These are phyloP conservation scores for Rhodamnia argentea DNA, from an alignment of 345 rosid species.

Conservation along the genomic window DNA sequence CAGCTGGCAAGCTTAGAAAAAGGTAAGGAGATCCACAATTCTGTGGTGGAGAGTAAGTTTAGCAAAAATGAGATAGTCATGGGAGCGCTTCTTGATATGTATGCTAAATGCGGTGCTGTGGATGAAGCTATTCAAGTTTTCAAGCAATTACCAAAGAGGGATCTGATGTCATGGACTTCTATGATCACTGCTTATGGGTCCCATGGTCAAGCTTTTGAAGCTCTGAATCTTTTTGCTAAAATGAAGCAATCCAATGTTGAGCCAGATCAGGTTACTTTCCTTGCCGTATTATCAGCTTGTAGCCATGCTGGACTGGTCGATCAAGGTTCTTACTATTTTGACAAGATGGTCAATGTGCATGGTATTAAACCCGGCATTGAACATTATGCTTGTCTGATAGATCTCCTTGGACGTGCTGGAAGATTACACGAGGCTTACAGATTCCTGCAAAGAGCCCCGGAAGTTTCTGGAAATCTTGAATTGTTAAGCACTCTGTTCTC, in stretches of 20 bases:
- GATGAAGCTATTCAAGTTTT: constrained; percentile 44
- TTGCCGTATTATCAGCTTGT: constrained; percentile 63
- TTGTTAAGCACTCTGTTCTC: constrained; percentile 59
- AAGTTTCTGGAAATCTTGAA: constrained; percentile 28
- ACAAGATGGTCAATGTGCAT: constrained; percentile 25
- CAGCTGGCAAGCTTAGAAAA: constrained; percentile 56
- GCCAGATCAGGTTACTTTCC: constrained; percentile 55
- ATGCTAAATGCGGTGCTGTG: constrained; percentile 77
- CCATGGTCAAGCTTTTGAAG: constrained; percentile 49
- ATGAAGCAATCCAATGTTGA: constrained; percentile 34
- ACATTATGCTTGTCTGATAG: constrained; percentile 70
- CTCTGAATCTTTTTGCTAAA: constrained; percentile 37
- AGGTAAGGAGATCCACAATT: constrained; percentile 52
- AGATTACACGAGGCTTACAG: constrained; percentile 53
- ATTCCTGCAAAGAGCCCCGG: constrained; percentile 25
- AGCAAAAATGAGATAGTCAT: constrained; percentile 36
- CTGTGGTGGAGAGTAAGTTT: constrained; percentile 14
- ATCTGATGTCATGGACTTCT: constrained; percentile 63
- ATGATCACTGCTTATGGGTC: constrained; percentile 72
- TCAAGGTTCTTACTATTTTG: constrained; percentile 39
- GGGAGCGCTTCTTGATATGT: constrained; percentile 80
- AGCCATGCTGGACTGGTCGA: constrained; percentile 58
- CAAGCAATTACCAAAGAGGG: constrained; percentile 29
- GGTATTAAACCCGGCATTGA: constrained; percentile 34
- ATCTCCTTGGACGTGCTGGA: constrained; percentile 66